Evolutionary conservation across 2,329 filamentous ascomycete genomes (phyloP).

Genomic region (Bipolaris bicolor): DNA sequence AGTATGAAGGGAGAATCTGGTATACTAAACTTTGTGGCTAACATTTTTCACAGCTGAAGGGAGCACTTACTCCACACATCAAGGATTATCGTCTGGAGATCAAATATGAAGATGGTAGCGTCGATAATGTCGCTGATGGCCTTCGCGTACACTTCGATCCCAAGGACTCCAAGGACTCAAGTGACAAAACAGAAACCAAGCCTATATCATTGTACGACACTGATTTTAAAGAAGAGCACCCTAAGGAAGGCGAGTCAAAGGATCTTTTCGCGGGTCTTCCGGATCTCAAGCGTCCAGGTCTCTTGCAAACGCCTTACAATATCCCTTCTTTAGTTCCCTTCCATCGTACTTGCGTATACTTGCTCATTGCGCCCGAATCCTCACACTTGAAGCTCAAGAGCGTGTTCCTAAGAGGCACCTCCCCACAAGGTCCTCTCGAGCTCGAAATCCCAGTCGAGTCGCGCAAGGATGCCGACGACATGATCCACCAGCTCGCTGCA

Average conservation of each 20-base stretch:
- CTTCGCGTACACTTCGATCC: not conserved
- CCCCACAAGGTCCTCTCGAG: slow-evolving; percentile 9
- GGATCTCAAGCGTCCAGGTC: not conserved
- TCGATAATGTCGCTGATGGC: slow-evolving; percentile 5
- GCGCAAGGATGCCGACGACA: slow-evolving; percentile 6
- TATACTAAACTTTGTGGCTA: not conserved
- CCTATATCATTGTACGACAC: slow-evolving; percentile 5
- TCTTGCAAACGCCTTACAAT: slow-evolving; percentile 6
- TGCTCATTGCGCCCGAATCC: slow-evolving; percentile 9
- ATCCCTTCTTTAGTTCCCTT: slow-evolving; percentile 8
- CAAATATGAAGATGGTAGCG: slow-evolving; percentile 13
- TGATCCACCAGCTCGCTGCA: slow-evolving; percentile 14
- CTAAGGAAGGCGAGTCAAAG: not conserved
- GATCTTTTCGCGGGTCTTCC: slow-evolving; percentile 3
- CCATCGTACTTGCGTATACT: slow-evolving; percentile 9
- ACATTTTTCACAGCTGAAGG: slow-evolving; percentile 5
- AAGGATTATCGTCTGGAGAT: slow-evolving; percentile 11
- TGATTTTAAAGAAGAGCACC: not conserved
- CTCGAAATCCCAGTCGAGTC: slow-evolving; percentile 5
- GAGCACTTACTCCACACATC: slow-evolving; percentile 11
- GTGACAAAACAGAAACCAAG: not conserved
- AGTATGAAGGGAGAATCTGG: not conserved
- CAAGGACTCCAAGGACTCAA: not conserved
- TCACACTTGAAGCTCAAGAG: slow-evolving; percentile 4
- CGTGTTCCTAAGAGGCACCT: slow-evolving; percentile 5